Evolutionary conservation across 164 flowering plant species (phyloP).

Genomic region (Dillenia suffruticosa): DNA sequence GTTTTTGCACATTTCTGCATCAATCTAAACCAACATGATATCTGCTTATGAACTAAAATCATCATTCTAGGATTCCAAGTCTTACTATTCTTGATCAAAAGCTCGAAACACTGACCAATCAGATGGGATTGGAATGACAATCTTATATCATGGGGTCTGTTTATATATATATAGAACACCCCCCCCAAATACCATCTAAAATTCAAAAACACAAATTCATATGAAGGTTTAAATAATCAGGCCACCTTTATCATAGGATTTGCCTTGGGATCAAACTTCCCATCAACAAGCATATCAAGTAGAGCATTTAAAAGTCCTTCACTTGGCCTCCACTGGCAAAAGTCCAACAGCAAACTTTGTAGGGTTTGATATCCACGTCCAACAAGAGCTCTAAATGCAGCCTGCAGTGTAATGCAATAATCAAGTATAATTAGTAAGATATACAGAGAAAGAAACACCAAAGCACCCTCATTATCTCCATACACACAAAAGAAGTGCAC

Average conservation of each 20-base stretch:
- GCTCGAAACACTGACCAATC: too few species aligned
- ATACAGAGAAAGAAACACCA: neutral
- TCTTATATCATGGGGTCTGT: too few species aligned
- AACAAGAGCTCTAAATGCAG: slow-evolving; percentile 84
- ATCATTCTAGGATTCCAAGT: too few species aligned
- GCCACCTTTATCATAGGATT: slow-evolving; percentile 71
- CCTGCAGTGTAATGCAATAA: slow-evolving; percentile 37
- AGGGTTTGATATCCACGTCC: slow-evolving; percentile 86
- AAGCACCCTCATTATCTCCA: neutral
- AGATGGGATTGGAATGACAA: too few species aligned
- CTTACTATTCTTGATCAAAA: too few species aligned
- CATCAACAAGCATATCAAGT: slow-evolving; percentile 98
- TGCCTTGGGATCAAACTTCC: slow-evolving; percentile 62
- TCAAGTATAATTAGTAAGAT: neutral
- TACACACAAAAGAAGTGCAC: too few species aligned
- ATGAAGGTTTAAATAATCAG: neutral
- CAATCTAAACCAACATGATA: too few species aligned
- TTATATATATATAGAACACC: too few species aligned
- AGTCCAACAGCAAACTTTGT: slow-evolving; percentile 84
- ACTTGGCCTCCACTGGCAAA: slow-evolving; percentile 73
- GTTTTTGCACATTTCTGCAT: too few species aligned
- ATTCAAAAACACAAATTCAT: neutral
- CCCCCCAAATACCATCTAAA: too few species aligned
- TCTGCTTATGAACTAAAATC: too few species aligned
- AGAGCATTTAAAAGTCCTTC: slow-evolving; percentile 71